Conservation (phyloP, 768 basidiomycete genomes). For the Hysterangium stoloniferum region DNA sequence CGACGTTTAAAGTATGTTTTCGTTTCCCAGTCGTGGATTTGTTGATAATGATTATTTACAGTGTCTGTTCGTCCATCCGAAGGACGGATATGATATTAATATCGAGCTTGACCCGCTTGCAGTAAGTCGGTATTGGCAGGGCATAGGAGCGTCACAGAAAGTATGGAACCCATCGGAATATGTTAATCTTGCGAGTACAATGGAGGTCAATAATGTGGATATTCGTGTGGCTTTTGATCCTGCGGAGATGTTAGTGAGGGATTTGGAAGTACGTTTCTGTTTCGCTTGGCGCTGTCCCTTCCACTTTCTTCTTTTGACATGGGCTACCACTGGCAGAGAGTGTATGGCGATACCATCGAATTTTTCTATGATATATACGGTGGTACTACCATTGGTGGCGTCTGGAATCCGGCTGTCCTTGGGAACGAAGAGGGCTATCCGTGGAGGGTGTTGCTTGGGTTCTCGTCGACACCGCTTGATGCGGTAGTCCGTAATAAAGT, state of each 20-base stretch:
- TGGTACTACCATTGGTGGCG: slow-evolving; percentile 67
- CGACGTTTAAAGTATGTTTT: slow-evolving; percentile 51
- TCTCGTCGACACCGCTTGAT: slow-evolving; percentile 54
- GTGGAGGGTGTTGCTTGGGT: slow-evolving; percentile 79
- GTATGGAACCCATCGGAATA: slow-evolving; percentile 41
- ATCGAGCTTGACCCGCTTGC: slow-evolving; percentile 60
- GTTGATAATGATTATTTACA: slow-evolving; percentile 23
- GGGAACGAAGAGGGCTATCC: slow-evolving; percentile 39
- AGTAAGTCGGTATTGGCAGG: slow-evolving; percentile 71
- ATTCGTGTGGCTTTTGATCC: slow-evolving; percentile 77
- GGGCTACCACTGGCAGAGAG: slow-evolving; percentile 35
- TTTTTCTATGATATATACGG: slow-evolving; percentile 83
- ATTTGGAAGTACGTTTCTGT: slow-evolving; percentile 57
- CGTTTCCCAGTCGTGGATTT: background rate
- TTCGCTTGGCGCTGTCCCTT: background rate
- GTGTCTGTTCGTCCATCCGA: slow-evolving; percentile 82
- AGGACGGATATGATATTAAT: slow-evolving; percentile 78
- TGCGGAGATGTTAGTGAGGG: slow-evolving; percentile 51
- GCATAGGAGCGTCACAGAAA: slow-evolving; percentile 43
- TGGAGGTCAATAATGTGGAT: slow-evolving; percentile 16
- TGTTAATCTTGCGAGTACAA: slow-evolving; percentile 35
- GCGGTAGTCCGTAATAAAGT: slow-evolving; percentile 15
- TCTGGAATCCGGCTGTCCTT: slow-evolving; percentile 77
- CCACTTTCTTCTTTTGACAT: slow-evolving; percentile 9
- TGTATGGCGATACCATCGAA: slow-evolving; percentile 69